Evolutionary conservation across 768 basidiomycete genomes (phyloP), one percentile per base, ranked within the genome.

Genomic region (Collybia mongolica): DNA sequence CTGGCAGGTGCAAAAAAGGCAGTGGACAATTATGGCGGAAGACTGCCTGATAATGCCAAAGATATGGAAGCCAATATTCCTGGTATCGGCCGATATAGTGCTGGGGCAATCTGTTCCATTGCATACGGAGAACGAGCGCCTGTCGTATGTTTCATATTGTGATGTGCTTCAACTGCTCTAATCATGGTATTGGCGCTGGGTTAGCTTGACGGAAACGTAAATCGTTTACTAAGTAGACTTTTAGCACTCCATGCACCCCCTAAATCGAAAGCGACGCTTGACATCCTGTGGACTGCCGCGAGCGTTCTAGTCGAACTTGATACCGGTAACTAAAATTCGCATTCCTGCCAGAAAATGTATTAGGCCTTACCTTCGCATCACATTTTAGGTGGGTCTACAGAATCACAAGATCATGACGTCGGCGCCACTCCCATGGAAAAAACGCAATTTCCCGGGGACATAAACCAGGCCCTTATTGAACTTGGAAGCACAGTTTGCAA

Each of bases 381-480:
- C 14, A 46, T 26, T 12, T 12, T 37, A 51, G 55, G 20, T 23
- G n/a, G n/a, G n/a, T 18, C 42, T 15, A 36, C 47, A 7, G 28
- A 49, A 11, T 11, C 7, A 37, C 32, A 32, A 32, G 32, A 32
- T 11, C 32, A 32, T 32, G 14, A 32, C 14, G 32, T 12, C 32
- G 11, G 32, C 11, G 32, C 32, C 32, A 41, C 47, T 19, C 43
- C 52, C 17, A 18, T 53, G 40, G 46, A 53, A 45, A 35, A 43
- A 28, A 54, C 61, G 38, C 74, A 79, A 28, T 65, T 77, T 54
- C 81, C 93, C 0, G 92, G 93, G 15, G 90, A 95, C 63, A 75
- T 94, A 55, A 96, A 96, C 61, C 89, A 97, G 70, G 93, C 90
- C 12, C 74, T 98, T 44, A 98, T 98, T 65, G 95, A 98, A 63